A percentile compares a stretch with the other conserved stretches of the same genome.
These are phyloP conservation scores for Backusella tuberculispora DNA, from an alignment of 192 early-diverging fungal species.

Conservation along the genomic window DNA sequence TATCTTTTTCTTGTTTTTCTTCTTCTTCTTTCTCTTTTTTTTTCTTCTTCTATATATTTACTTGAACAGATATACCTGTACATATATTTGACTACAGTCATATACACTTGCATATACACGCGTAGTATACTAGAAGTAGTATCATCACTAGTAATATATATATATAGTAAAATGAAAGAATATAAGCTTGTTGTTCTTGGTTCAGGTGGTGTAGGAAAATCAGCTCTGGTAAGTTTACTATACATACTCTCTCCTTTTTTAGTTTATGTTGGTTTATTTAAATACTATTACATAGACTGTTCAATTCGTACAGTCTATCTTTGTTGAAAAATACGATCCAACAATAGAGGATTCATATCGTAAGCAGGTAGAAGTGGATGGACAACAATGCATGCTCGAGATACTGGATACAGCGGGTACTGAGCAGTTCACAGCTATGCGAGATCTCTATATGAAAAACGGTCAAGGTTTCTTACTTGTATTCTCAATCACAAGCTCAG, in stretches of 20 bases:
- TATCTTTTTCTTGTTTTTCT: slow-evolving; percentile 19
- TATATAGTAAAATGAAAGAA: slow-evolving; percentile 70
- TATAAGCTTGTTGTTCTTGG: slow-evolving; percentile 97
- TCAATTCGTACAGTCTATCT: slow-evolving; percentile 91
- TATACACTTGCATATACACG: not conserved
- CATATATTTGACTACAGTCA: not conserved
- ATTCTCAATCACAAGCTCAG: slow-evolving; percentile 75
- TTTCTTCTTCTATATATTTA: slow-evolving; percentile 17
- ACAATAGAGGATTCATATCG: slow-evolving; percentile 93
- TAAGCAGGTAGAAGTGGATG: slow-evolving; percentile 86
- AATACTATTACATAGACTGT: slow-evolving; percentile 58
- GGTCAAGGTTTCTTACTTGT: slow-evolving; percentile 92
- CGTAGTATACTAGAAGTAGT: not conserved
- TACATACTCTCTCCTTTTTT: not conserved
- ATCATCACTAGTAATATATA: not conserved
- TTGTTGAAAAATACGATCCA: slow-evolving; percentile 93
- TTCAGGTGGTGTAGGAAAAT: slow-evolving; percentile 88
- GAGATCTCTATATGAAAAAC: slow-evolving; percentile 89
- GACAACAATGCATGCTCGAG: slow-evolving; percentile 81
- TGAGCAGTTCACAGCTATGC: slow-evolving; percentile 68
- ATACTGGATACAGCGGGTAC: slow-evolving; percentile 91
- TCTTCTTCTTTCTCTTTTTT: slow-evolving; percentile 28
- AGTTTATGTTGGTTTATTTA: not conserved
- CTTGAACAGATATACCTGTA: slow-evolving; percentile 12
- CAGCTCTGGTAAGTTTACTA: slow-evolving; percentile 65